These are phyloP conservation scores for Russula olivacea DNA, from an alignment of 768 basidiomycete species.

Conservation along the genomic window DNA sequence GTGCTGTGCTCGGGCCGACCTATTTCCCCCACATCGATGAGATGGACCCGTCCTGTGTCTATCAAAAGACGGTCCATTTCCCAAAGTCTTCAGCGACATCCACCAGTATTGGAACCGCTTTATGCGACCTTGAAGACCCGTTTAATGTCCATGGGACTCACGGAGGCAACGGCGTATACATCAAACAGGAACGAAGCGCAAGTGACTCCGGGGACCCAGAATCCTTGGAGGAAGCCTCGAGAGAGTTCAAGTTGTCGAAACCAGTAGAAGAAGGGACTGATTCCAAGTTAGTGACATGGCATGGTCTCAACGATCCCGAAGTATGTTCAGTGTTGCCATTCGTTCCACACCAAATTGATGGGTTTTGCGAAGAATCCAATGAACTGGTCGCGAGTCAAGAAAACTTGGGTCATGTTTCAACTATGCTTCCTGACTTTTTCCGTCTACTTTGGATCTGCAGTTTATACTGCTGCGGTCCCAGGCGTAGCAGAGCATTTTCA, in stretches of 20 bases:
- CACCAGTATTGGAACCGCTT: background rate
- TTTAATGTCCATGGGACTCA: background rate
- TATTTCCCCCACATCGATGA: slow-evolving; percentile 25
- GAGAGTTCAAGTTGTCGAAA: background rate
- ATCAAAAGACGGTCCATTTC: slow-evolving; percentile 6
- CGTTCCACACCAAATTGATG: background rate
- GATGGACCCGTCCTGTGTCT: slow-evolving; percentile 18
- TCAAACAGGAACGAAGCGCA: background rate
- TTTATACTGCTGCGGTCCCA: slow-evolving; percentile 31
- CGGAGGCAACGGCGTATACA: background rate
- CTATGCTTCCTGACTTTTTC: slow-evolving; percentile 33
- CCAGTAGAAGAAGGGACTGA: slow-evolving; percentile 12
- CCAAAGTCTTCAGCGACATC: slow-evolving; percentile 10
- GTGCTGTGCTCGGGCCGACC: slow-evolving; percentile 27
- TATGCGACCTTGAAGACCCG: slow-evolving; percentile 11
- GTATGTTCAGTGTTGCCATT: slow-evolving; percentile 5
- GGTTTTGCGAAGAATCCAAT: slow-evolving; percentile 5
- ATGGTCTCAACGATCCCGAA: slow-evolving; percentile 25
- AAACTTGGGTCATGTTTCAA: slow-evolving; percentile 31
- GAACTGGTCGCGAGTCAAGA: slow-evolving; percentile 33
- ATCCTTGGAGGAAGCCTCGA: background rate
- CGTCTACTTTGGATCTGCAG: slow-evolving; percentile 34
- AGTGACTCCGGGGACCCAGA: background rate
- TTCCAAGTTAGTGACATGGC: slow-evolving; percentile 28
- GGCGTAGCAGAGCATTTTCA: slow-evolving; percentile 29